Conservation (phyloP, 768 basidiomycete genomes). For the Kwoniella sp. region DNA sequence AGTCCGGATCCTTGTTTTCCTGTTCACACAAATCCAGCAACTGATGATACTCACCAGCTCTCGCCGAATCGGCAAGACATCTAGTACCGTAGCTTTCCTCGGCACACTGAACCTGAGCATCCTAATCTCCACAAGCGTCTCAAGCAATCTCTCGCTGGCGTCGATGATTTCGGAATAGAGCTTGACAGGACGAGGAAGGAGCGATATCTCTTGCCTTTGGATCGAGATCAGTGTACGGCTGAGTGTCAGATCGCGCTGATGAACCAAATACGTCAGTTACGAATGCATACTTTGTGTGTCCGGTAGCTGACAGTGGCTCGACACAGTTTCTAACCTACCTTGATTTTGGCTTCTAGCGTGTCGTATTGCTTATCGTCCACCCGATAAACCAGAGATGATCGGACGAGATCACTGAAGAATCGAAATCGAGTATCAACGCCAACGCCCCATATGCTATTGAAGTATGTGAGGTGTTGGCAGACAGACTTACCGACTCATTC, state of each 20-base stretch:
- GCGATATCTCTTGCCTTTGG: constrained; percentile 51
- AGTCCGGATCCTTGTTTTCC: too few species aligned
- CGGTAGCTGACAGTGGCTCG: neutral
- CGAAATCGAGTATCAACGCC: too few species aligned
- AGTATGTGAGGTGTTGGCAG: too few species aligned
- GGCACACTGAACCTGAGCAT: constrained; percentile 50
- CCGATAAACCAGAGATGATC: constrained; percentile 48
- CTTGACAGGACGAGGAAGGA: constrained; percentile 51
- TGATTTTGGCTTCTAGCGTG: constrained; percentile 35
- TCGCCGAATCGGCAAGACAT: constrained; percentile 51
- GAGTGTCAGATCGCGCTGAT: constrained; percentile 34
- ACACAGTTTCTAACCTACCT: constrained; percentile 13
- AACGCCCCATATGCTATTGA: too few species aligned
- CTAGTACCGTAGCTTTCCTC: constrained; percentile 51
- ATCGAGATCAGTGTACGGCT: constrained; percentile 44
- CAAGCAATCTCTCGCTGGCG: constrained; percentile 34
- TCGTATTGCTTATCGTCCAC: constrained; percentile 37
- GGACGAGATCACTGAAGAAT: constrained; percentile 50
- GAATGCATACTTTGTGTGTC: neutral
- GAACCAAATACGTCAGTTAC: neutral
- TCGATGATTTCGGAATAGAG: constrained; percentile 49
- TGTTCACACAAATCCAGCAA: too few species aligned
- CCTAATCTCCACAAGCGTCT: constrained; percentile 46
- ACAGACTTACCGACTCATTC: constrained; percentile 43
- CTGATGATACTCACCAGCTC: constrained; percentile 49